Base-by-base conservation (phyloP, 768 basidiomycete genomes). In the Lyophyllum atratum region DNA sequence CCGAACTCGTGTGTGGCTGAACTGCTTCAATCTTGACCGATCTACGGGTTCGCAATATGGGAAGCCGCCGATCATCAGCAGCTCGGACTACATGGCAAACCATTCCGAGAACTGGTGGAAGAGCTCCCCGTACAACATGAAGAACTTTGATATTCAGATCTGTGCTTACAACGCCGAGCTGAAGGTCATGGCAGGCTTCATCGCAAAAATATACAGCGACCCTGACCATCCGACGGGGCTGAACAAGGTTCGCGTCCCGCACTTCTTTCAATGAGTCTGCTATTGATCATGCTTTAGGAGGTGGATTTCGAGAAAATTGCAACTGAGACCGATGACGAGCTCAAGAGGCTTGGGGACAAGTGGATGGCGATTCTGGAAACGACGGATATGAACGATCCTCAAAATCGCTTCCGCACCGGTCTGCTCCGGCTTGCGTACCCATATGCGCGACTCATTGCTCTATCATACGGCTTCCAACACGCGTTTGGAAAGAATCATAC, bases 11-110 rank as follows among this genome's bases (percentile, higher is more conserved):
- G 82, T 90, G 6, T 98, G 94, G 94, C 73, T 96, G 55, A 90
- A 88, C 67, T 95, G 92, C 71, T 92, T 89, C 74, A 93, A 95
- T 71, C 75, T 96, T 40, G 95, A 98, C 70, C 87, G 93, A 22
- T 95, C 93, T 5, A 89, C 90, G 8, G 87, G 91, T 4, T 88
- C 86, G 17, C 89, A 95, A 70, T 93, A 95, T 71, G 95, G 95
- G 54, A 93, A 93, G 72, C 82, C 85, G 0, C 86, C 91, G 17
- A 92, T 91, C 44, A 87, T 97, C 68, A 79, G 79, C 59, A 84
- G 89, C 62, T 77, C 80, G 7, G 91, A 92, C 72, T 94, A 90
- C 68, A 87, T 87, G 56, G 87, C 89, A 15, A 80, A 77, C 54
- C 86, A 88, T 63, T 87, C 84, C 1, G 82, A 81, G 53, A 73